Base-by-base conservation (phyloP, 345 rosid genomes). In the Citrus unshiu region DNA sequence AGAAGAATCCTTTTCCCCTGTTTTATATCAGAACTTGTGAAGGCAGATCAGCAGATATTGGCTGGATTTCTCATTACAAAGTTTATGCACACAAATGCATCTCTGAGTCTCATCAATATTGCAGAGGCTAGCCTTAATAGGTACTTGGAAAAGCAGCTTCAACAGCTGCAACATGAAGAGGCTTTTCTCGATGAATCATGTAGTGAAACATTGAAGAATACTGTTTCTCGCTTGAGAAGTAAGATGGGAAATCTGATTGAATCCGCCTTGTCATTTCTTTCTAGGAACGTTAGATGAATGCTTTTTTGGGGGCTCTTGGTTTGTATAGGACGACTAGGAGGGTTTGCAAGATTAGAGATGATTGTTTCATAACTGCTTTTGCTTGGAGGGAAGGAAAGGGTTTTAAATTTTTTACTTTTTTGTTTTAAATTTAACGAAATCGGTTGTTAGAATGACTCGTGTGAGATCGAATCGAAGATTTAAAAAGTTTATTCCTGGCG, bases 51-150 rank as follows among this genome's bases (percentile, higher is more conserved):
- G 81, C 89, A 85, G 49, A 85, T 93, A 65, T 85, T 96, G 25
- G 99, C 99, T 0, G 98, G 97, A 78, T 85, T 90, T 79, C 35
- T 94, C 24, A 85, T 94, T 59, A 86, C 98, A 1, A 91, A 89
- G 80, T 89, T 85, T 79, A 93, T 93, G 99, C 98, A 92, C 88
- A 87, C 90, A 9, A 91, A 87, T 82, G 85, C 91, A 63, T 86
- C 92, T 79, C 84, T 94, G 60, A 82, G 92, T 57, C 87, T 91
- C 79, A 67, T 94, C 46, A 94, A 91, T 69, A 68, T 91, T 34
- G 87, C 95, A 0, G 95, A 91, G 83, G 91, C 89, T 64, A 89
- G 94, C 79, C 89, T 96, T 51, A 21, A 81, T 51, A 90, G 90
- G 77, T 94, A 78, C 78, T 79, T 96, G 84, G 93, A 86, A 81